Conservation (phyloP, 495 filamentous ascomycete genomes). For the Tetracladium setigerum region DNA sequence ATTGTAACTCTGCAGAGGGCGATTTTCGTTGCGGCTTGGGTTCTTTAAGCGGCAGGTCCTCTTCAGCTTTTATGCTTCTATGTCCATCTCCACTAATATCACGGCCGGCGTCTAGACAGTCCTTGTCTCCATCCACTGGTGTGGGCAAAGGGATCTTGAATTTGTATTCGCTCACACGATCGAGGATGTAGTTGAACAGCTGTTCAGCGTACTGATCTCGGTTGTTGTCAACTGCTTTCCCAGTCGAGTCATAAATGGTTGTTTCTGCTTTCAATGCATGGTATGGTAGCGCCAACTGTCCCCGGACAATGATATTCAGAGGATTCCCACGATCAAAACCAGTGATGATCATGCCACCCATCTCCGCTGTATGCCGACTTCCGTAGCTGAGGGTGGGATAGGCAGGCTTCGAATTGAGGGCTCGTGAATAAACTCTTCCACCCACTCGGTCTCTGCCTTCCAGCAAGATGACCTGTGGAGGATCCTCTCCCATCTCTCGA, state of each 20-base stretch:
- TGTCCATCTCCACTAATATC: constrained; percentile 67
- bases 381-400: constrained; percentile 38
- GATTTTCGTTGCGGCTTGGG: constrained; percentile 28
- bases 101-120: constrained; percentile 73
- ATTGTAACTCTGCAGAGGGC: constrained; percentile 23
- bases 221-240: constrained; percentile 67
- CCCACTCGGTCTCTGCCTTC: constrained; percentile 85
- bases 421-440: constrained; percentile 91
- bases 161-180: constrained; percentile 83
- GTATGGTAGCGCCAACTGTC: constrained; percentile 82
- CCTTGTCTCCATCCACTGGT: constrained; percentile 77
- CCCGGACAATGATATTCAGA: constrained; percentile 79
- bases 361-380: constrained; percentile 75
- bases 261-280: constrained; percentile 78
- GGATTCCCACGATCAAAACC: constrained; percentile 96
- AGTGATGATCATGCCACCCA: constrained; percentile 96
- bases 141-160: constrained; percentile 58
- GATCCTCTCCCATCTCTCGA: constrained; percentile 49
- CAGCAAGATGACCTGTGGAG: constrained; percentile 70
- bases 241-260: constrained; percentile 84
- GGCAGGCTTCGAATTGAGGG: constrained; percentile 46
- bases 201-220: constrained; percentile 79
- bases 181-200: constrained; percentile 88
- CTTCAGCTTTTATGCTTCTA: constrained; percentile 62
- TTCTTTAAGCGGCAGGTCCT: constrained; percentile 37